A percentile compares a stretch with the other conserved stretches of the same genome.
Conservation (phyloP, 352 stramenopile species). For the Thalassiosira hispida region DNA sequence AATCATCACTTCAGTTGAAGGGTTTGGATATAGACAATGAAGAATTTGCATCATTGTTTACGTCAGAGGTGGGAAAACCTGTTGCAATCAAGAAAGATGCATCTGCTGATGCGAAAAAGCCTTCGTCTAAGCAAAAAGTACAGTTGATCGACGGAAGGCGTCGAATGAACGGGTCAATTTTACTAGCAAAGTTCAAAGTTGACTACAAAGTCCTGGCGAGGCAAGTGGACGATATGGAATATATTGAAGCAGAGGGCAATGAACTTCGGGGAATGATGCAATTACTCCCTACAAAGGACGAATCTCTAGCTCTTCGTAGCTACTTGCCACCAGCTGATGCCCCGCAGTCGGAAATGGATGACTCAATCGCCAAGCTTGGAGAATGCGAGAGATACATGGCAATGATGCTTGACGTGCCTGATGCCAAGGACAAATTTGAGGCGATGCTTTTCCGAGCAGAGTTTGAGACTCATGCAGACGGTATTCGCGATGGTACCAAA, state of each 20-base stretch:
- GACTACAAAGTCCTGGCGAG: slow-evolving; percentile 87
- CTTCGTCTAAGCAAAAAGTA: slow-evolving; percentile 47
- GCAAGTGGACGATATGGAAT: slow-evolving; percentile 56
- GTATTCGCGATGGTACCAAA: slow-evolving; percentile 48
- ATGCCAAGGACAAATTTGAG: slow-evolving; percentile 58
- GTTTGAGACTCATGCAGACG: slow-evolving; percentile 47
- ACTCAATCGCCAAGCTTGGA: slow-evolving; percentile 51
- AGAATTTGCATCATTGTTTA: slow-evolving; percentile 63
- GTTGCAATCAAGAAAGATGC: slow-evolving; percentile 28
- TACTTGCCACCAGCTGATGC: slow-evolving; percentile 52
- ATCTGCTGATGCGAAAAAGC: slow-evolving; percentile 30
- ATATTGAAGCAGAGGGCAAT: slow-evolving; percentile 60
- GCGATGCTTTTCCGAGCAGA: slow-evolving; percentile 57
- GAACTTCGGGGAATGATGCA: slow-evolving; percentile 64
- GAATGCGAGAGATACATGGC: slow-evolving; percentile 63
- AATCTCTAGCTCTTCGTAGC: slow-evolving; percentile 50
- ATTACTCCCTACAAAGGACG: slow-evolving; percentile 60
- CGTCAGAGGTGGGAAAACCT: slow-evolving; percentile 25
- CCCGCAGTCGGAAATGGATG: slow-evolving; percentile 52
- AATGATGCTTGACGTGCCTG: slow-evolving; percentile 54
- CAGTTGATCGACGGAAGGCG: slow-evolving; percentile 88
- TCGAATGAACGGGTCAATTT: slow-evolving; percentile 94
- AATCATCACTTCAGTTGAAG: slow-evolving; percentile 49
- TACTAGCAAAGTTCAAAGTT: slow-evolving; percentile 91
- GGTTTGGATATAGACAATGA: slow-evolving; percentile 62